Base-by-base conservation (phyloP, 371 early-diverging fungal species). In the Rhizomucor miehei region DNA sequence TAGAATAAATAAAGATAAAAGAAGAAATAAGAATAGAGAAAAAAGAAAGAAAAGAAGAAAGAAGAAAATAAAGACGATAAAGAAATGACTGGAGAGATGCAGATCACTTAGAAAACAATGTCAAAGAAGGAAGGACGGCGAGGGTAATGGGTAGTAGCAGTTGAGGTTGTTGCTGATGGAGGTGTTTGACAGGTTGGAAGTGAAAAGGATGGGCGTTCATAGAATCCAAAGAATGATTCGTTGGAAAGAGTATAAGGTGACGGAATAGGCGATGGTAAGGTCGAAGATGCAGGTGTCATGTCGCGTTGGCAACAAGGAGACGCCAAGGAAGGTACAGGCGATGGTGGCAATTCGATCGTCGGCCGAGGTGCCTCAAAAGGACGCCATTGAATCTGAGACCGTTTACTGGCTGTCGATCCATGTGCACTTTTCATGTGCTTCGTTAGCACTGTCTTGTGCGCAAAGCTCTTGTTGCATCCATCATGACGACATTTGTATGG, bases 371-470 rank as follows among this genome's bases (percentile, higher is more conserved):
- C 46, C 45, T 57, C 57, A 24, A 74, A 71, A 9, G 78, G 74
- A 17, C 70, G 63, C 78, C 78, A 77, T 60, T 77, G 78, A 16
- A 77, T 55, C 25, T 61, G 59, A 17, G 72, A 65, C 23, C 72
- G 67, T 56, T 66, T 67, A 1, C 60, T 62, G 40, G 61, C 59
- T 0, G 57, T 59, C 1, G 63, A 52, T 6, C 48, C 56, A 48
- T 77, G 78, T 21, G 69, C 74, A 1, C 52, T 55, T 51, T 74
- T 73, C 60, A 71, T 77, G 57, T 89, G 89, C 49, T 81, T 84
- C 14, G 85, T 84, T 37, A 89, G 63, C 11, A 82, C 81, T 2
- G 86, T 86, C 70, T 87, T 87, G 44, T 86, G 76, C 38, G 81
- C 82, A 70, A 84, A 86, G 35, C 82, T 82, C 51, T 84, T 86